Base-by-base conservation (phyloP, 495 filamentous ascomycete species). In the Aspergillus coremiiformis region DNA sequence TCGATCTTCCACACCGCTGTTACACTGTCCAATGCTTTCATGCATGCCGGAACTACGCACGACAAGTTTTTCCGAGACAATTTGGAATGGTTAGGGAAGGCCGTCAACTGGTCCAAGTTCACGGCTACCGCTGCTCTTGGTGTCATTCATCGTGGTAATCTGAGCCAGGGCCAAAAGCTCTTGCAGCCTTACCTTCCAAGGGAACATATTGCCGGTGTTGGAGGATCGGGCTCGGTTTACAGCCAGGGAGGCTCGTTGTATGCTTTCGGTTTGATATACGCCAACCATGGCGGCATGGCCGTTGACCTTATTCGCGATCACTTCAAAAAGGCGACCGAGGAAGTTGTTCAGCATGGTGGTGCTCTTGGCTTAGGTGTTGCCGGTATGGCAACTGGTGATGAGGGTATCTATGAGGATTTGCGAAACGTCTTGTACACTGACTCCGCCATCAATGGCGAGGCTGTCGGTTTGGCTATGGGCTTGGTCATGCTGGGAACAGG, bases 31-130 rank as follows among this genome's bases (percentile, higher is more conserved):
- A 96, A 96, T 65, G 94, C 90, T 11, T 97, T 99, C 68, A 99
- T 97, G 92, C 93, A 99, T 61, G 89, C 94, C n/a, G 94, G 94
- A 29, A 97, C 94, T 7, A 96, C 92, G 0, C 90, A 92, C 54
- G 94, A 97, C 67, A 89, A 86, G 59, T 99, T 97, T 74, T 96
- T 97, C 77, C 79, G 94, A 2, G 90, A 96, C 56, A 99, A 97
- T 54, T 69, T 99, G 23, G 94, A 99, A 45, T 99, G 94, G 94
- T 78, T 99, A 8, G 89, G 91, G 27, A 99, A 97, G 73, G 94
- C 94, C 39, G 89, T 97, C 14, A 99, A 99, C 72, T 99, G 94
- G 94, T 96, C 93, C 51, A 99, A 99, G 63, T 99, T 99, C 66
- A 95, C 94, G 1, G 94, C 94, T 5, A 99, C 94, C 10, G 94